A percentile compares a stretch with the other conserved stretches of the same genome.
Evolutionary conservation across 208 protist genomes (phyloP).

Genomic region (Leishmania major): DNA sequence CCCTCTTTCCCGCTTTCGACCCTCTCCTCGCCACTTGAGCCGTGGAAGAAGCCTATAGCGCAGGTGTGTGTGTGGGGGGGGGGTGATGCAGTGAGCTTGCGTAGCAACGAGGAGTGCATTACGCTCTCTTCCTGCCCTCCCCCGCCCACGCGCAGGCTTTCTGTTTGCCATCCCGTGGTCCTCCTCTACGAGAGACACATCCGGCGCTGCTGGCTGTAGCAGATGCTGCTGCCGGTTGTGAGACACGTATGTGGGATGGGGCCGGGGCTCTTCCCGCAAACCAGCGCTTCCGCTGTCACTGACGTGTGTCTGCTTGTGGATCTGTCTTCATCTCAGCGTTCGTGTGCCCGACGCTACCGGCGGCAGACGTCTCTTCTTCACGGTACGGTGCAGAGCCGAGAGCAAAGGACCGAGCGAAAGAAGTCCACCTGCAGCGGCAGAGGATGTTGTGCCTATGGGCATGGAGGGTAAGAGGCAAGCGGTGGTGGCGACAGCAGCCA

Average conservation of each 20-base stretch:
- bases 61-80: background rate
- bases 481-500: background rate
- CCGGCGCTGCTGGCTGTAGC: too few relatives aligned
- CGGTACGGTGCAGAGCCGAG: background rate
- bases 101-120: background rate
- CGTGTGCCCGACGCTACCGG: background rate
- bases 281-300: background rate
- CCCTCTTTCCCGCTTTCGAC: background rate
- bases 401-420: background rate
- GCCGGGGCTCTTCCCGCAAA: background rate
- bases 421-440: background rate
- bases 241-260: background rate
- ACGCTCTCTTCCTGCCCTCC: background rate
- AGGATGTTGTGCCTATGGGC: too few relatives aligned
- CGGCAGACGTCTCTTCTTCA: background rate
- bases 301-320: background rate
- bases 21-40: background rate
- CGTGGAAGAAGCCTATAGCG: background rate
- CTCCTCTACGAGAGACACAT: background rate
- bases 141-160: background rate
- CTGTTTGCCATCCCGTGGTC: background rate
- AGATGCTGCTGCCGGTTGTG: background rate
- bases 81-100: background rate
- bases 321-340: background rate
- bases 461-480: background rate